Evolutionary conservation across 805 yeast genomes (phyloP).

Genomic region (Cyberlindnera bimundalis): DNA sequence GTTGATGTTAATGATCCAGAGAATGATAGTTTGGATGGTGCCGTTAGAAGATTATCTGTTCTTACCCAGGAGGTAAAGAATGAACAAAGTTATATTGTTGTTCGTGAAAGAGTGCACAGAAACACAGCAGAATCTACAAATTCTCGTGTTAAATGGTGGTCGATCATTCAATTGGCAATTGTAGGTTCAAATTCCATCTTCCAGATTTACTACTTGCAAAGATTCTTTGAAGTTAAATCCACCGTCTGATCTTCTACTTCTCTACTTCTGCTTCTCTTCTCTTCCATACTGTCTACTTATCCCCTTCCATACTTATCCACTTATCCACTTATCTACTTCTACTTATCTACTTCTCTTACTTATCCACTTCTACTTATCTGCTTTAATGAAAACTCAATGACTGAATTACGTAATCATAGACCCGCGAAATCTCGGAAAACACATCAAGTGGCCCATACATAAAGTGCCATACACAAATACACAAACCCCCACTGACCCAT

Average conservation of each 20-base stretch:
- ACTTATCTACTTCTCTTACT: no score
- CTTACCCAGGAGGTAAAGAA: conserved; percentile 84
- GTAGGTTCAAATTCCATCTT: conserved; percentile 84
- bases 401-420: no score
- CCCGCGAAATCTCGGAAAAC: no score
- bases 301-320: no score
- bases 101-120: conserved; percentile 96
- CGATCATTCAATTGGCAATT: conserved; percentile 82
- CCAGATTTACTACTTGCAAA: conserved; percentile 89
- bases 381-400: no score
- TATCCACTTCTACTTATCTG: no score
- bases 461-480: no score
- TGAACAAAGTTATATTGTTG: conserved; percentile 87
- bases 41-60: conserved; percentile 71
- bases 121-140: conserved; percentile 98
- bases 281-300: no score
- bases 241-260: conserved; percentile 72
- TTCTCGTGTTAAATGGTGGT: conserved; percentile 98
- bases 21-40: conserved; percentile 76
- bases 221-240: conserved; percentile 93
- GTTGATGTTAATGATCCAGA: conserved; percentile 76
- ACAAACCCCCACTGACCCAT: no score
- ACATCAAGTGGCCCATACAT: no score
- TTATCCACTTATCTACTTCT: no score
- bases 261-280: no score